A percentile compares a stretch with the other conserved stretches of the same genome.
Conservation (phyloP, 352 stramenopile species). For the Pythium graminicola region DNA sequence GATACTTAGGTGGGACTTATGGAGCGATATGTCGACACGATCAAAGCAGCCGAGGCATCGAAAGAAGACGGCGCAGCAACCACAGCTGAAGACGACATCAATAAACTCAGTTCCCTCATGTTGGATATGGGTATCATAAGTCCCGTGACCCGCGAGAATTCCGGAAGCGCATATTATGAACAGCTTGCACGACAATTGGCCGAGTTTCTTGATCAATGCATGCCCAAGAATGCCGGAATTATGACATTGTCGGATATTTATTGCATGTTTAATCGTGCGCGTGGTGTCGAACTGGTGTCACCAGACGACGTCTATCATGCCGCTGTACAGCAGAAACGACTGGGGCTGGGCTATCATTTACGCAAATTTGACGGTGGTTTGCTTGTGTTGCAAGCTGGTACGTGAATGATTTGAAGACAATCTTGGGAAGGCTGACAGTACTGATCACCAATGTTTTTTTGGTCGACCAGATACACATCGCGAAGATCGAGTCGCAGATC, state of each 20-base stretch:
- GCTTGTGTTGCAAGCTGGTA: conserved; percentile 88
- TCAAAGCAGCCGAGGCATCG: conserved; percentile 42
- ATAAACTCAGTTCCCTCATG: conserved; percentile 80
- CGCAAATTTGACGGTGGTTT: conserved; percentile 92
- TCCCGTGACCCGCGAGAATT: conserved; percentile 87
- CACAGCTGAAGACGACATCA: conserved; percentile 51
- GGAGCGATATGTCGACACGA: conserved; percentile 85
- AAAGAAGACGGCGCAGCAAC: conserved; percentile 5
- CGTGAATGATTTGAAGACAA: conserved; percentile 5
- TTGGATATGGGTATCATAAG: conserved; percentile 92
- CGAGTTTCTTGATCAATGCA: conserved; percentile 74
- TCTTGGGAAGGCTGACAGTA: background rate
- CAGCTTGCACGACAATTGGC: conserved; percentile 87
- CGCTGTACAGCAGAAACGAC: conserved; percentile 69
- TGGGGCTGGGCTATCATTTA: conserved; percentile 89
- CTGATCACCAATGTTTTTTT: background rate
- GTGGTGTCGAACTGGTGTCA: conserved; percentile 95
- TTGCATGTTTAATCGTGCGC: conserved; percentile 97
- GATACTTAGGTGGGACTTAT: conserved; percentile 48
- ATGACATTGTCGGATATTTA: conserved; percentile 99
- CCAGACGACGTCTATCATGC: conserved; percentile 96
- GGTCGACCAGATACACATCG: conserved; percentile 57
- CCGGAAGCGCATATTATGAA: conserved; percentile 85
- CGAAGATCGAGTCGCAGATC: conserved; percentile 72
- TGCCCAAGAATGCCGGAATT: conserved; percentile 91